phyloP scores from a whole-genome alignment of 306 rosid species.

The Acacia crassicarpa region DNA sequence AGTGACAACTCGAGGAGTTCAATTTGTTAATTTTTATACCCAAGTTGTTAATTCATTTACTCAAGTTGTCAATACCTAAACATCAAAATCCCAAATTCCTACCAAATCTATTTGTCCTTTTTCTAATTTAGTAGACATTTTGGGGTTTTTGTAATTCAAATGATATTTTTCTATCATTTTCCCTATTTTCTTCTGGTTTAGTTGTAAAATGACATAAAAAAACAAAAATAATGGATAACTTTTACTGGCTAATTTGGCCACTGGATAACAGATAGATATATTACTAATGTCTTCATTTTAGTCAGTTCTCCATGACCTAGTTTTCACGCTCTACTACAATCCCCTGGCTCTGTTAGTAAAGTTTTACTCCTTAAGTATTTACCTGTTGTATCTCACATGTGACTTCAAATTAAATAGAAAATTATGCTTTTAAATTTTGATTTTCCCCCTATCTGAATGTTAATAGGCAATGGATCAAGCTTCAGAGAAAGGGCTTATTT shows the following conservation, averaged over 20 bases:
- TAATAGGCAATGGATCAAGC: constrained; percentile 77
- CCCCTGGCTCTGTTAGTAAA: constrained; percentile 2
- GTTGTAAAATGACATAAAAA: constrained; percentile 5
- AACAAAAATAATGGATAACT: constrained; percentile 10
- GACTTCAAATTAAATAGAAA: constrained; percentile 2
- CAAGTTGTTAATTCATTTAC: no score
- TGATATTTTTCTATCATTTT: no score
- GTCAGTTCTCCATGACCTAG: constrained; percentile 4
- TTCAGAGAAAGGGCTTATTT: constrained; percentile 67
- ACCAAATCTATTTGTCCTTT: no score
- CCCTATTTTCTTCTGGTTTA: constrained; percentile 19
- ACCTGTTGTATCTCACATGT: background rate
- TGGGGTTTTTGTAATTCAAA: no score
- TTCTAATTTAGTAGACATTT: no score
- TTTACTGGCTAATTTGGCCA: constrained; percentile 5
- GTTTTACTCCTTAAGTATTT: constrained; percentile 9
- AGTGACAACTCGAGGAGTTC: no score
- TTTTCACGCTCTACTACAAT: constrained; percentile 22
- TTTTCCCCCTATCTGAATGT: constrained; percentile 19
- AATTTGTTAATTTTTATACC: no score
- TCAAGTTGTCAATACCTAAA: no score
- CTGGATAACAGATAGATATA: background rate
- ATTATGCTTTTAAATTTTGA: constrained; percentile 18
- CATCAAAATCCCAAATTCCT: no score
- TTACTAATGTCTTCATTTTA: background rate